Conservation (phyloP, 2,329 filamentous ascomycete genomes). For the Madurella mycetomatis region DNA sequence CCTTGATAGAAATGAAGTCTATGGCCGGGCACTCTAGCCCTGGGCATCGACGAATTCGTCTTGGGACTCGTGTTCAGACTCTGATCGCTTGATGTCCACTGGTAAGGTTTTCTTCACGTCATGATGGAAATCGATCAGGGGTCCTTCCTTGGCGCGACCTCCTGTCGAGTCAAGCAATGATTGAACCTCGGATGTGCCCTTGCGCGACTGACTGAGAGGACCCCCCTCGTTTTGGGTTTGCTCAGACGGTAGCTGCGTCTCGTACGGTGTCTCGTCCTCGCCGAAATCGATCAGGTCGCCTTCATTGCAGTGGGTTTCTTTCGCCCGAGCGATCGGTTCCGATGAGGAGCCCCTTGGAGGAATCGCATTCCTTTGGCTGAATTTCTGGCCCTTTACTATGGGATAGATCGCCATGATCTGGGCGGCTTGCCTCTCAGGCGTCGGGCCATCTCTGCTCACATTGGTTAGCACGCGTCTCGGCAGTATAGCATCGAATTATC, state of each 20-base stretch:
- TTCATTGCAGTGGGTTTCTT: constrained; percentile 20
- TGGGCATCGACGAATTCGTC: constrained; percentile 40
- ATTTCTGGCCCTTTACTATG: constrained; percentile 72
- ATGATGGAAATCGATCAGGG: constrained; percentile 52
- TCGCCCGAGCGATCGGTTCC: constrained; percentile 19
- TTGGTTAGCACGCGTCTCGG: constrained; percentile 9
- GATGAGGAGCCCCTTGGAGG: constrained; percentile 40
- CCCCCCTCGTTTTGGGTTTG: constrained; percentile 10
- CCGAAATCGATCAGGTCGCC: constrained; percentile 56
- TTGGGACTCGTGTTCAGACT: constrained; percentile 33
- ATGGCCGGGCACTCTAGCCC: constrained; percentile 1
- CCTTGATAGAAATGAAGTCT: neutral
- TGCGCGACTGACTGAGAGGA: constrained; percentile 20
- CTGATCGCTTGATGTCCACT: constrained; percentile 29
- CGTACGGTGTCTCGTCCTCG: constrained; percentile 31
- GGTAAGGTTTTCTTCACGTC: constrained; percentile 51
- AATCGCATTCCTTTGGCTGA: constrained; percentile 51
- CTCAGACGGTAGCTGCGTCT: neutral
- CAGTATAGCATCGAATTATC: constrained; percentile 22
- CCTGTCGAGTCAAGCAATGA: constrained; percentile 45
- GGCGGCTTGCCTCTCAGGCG: constrained; percentile 66
- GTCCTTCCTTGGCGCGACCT: constrained; percentile 40
- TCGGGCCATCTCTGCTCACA: constrained; percentile 51
- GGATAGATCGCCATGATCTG: constrained; percentile 86
- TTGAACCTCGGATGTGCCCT: constrained; percentile 38